Percentiles rank a stretch among this genome's conserved stretches.
These are phyloP conservation scores for Starmerella bombicola DNA, from an alignment of 805 yeast genomes.

Conservation along the genomic window DNA sequence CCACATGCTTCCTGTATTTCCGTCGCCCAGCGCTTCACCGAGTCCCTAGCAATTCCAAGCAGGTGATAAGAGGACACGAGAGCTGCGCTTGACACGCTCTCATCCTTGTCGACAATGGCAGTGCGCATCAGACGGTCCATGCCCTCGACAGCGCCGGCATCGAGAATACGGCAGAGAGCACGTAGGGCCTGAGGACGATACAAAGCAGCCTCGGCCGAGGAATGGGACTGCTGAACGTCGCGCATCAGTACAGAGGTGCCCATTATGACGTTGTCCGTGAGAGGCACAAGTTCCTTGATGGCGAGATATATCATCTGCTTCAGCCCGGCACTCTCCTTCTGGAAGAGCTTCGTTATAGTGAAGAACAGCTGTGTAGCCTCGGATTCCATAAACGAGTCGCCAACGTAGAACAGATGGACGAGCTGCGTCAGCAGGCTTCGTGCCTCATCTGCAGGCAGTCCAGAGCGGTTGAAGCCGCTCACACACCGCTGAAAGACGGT, in stretches of 20 bases:
- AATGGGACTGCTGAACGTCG: conserved; percentile 73
- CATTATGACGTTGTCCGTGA: conserved; percentile 89
- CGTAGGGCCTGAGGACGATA: conserved; percentile 93
- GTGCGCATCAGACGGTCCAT: conserved; percentile 87
- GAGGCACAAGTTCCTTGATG: conserved; percentile 74
- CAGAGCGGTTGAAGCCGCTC: conserved; percentile 82
- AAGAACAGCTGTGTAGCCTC: conserved; percentile 91
- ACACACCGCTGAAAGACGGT: conserved; percentile 91
- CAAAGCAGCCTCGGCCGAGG: conserved; percentile 27
- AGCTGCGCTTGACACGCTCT: conserved; percentile 86
- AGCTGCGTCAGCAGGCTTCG: conserved; percentile 71
- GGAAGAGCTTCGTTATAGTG: conserved; percentile 87
- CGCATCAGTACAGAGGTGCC: conserved; percentile 97
- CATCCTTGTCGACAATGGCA: conserved; percentile 83
- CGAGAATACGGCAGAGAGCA: conserved; percentile 79
- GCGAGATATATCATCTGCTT: conserved; percentile 91
- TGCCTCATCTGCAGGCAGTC: conserved; percentile 77
- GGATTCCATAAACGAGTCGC: conserved; percentile 73
- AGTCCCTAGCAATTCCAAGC: conserved; percentile 78
- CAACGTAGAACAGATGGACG: conserved; percentile 67
- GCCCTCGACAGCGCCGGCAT: conserved; percentile 71
- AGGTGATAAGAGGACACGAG: conserved; percentile 81
- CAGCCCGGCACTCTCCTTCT: conserved; percentile 71
- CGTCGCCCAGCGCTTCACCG: conserved; percentile 84
- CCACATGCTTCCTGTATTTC: conserved; percentile 86